phyloP scores from a whole-genome alignment of 768 basidiomycete species.

The Termitomyces sp. region DNA sequence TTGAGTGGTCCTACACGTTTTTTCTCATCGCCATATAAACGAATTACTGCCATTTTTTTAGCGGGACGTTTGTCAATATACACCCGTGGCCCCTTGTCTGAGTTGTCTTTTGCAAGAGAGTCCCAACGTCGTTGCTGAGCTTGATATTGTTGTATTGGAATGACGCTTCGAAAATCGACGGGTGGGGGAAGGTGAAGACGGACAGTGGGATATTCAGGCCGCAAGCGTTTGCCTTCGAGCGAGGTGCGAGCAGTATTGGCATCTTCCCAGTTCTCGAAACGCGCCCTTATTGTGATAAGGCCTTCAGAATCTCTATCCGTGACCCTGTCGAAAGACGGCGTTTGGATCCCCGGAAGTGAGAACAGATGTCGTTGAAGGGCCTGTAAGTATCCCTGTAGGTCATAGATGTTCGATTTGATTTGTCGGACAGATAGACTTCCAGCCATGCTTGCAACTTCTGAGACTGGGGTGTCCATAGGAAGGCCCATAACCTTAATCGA shows the following conservation, averaged over 20 bases:
- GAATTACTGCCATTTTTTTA: slow-evolving; percentile 27
- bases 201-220: slow-evolving; percentile 24
- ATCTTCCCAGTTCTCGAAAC: slow-evolving; percentile 44
- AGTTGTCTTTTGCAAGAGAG: slow-evolving; percentile 28
- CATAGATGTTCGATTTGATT: slow-evolving; percentile 17
- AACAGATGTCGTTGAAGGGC: slow-evolving; percentile 20
- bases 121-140: slow-evolving; percentile 49
- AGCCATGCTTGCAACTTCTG: slow-evolving; percentile 23
- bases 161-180: slow-evolving; percentile 42
- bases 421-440: slow-evolving; percentile 16
- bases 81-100: slow-evolving; percentile 30
- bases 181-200: slow-evolving; percentile 41
- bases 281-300: slow-evolving; percentile 29
- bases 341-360: slow-evolving; percentile 11
- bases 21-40: slow-evolving; percentile 45
- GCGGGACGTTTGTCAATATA: slow-evolving; percentile 16
- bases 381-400: slow-evolving; percentile 15
- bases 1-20: slow-evolving; percentile 51
- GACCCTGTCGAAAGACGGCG: slow-evolving; percentile 21
- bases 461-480: slow-evolving; percentile 19
- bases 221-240: slow-evolving; percentile 26
- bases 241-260: slow-evolving; percentile 33
- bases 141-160: slow-evolving; percentile 42
- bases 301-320: slow-evolving; percentile 22
- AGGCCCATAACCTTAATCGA: slow-evolving; percentile 41